Evolutionary conservation across 306 rosid species (phyloP), one percentile per base, ranked within the genome.

Genomic region (Cucurbita argyrosperma): DNA sequence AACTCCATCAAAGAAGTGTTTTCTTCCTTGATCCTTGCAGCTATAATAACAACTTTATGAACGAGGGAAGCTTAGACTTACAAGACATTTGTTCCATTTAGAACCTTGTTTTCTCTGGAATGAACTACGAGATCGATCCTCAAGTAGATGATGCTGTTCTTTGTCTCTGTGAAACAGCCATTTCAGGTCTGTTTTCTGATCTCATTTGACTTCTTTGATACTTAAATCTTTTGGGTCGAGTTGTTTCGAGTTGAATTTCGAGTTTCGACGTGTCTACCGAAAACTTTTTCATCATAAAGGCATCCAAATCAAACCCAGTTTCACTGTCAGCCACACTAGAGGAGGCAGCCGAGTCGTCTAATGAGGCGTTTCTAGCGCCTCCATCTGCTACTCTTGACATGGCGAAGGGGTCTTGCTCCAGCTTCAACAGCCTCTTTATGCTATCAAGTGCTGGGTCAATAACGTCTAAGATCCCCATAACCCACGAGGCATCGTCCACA

Each of bases 401-500:
- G 72, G 53, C 72, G 79, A 77, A 73, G 5, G 85, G 83, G 56
- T 85, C 82, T 46, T 75, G 85, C 78, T 85, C 89, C 78, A 90
- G 67, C 81, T 86, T 90, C 78, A 90, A 78, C 76, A 94, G 77
- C 67, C 84, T 94, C 90, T 84, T 94, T 81, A 90, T 80, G 56
- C 87, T 85, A 59, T 86, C 96, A 55, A 93, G 76, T 55, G 98
- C 97, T 10, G 97, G 98, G 78, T 94, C 98, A 72, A 94, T 78
- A 71, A 94, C 87, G 82, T 90, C 96, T 56, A 93, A 79, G 76
- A 93, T 82, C 72, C 97, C 97, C 90, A 84, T 90, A 79, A 85
- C 95, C 98, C 96, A 94, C 12, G 97, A 88, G 76, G 97, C 94
- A 85, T 94, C 98, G 71, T 89, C 97, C 30, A 94, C 97, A 51